Evolutionary conservation across 495 filamentous ascomycete genomes (phyloP).

Genomic region (Penicilliopsis zonata): DNA sequence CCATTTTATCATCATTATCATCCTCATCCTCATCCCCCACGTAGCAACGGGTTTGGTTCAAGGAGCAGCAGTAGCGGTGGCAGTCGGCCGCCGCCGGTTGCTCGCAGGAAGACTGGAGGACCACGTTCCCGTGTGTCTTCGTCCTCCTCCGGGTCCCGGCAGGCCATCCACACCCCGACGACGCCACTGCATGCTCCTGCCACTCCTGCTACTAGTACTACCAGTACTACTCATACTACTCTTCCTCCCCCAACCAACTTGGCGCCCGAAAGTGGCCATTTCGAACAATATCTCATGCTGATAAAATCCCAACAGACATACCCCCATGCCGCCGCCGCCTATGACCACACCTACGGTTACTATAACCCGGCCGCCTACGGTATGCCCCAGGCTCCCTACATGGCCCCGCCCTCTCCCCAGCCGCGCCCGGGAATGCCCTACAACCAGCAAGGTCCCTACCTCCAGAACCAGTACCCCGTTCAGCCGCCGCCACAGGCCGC

Average conservation of each 20-base stretch:
- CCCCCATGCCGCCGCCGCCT: constrained; percentile 25
- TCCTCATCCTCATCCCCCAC: no score
- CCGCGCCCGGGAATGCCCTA: constrained; percentile 41
- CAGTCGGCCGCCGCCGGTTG: no score
- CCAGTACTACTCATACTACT: constrained; percentile 14
- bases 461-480: constrained; percentile 42
- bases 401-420: constrained; percentile 39
- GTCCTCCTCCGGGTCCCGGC: constrained; percentile 4
- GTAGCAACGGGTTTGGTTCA: no score
- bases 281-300: constrained; percentile 63
- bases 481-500: constrained; percentile 42
- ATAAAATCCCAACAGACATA: constrained; percentile 44
- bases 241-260: constrained; percentile 39
- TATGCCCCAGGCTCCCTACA: constrained; percentile 37
- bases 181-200: constrained; percentile 11
- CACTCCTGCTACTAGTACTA: constrained; percentile 10
- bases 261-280: constrained; percentile 55
- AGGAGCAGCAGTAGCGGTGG: no score
- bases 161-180: constrained; percentile 8
- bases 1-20: constrained; percentile 16
- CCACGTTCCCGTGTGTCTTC: constrained; percentile 10
- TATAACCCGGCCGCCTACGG: constrained; percentile 28
- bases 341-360: constrained; percentile 39
- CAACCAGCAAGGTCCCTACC: constrained; percentile 32
- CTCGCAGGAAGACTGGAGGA: constrained; percentile 7